phyloP scores from a whole-genome alignment of 208 protist species.

The Vickermania spadyakhi region DNA sequence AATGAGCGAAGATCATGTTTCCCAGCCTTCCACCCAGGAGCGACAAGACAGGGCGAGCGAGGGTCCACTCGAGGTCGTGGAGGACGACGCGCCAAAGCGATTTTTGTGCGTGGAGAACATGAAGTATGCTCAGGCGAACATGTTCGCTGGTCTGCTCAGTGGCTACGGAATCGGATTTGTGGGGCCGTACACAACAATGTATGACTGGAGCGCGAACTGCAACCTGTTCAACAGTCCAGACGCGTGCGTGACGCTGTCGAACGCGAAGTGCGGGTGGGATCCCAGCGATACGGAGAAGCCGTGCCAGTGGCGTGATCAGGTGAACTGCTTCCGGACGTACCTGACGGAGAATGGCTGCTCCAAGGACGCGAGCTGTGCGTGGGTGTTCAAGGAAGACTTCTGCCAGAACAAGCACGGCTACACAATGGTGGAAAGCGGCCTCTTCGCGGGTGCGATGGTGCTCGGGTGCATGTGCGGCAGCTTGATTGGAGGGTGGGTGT shows the following conservation, averaged over 20 bases:
- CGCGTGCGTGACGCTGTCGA: conserved; percentile 9
- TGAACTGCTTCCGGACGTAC: conserved; percentile 7
- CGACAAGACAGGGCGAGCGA: too few relatives aligned
- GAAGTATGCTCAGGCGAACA: conserved; percentile 19
- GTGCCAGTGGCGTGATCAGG: conserved; percentile 6
- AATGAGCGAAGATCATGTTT: too few relatives aligned
- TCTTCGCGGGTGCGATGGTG: conserved; percentile 24
- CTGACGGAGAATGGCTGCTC: conserved; percentile 1
- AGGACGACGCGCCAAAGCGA: neutral
- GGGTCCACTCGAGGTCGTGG: neutral
- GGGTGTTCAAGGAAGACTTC: conserved; percentile 4
- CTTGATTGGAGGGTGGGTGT: conserved; percentile 20
- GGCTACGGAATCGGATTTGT: conserved; percentile 32
- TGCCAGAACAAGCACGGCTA: conserved; percentile 12
- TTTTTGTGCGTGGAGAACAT: conserved; percentile 10
- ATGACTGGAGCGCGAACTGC: conserved; percentile 22
- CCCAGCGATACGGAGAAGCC: neutral
- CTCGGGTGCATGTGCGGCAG: conserved; percentile 19
- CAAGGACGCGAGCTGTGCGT: conserved; percentile 8
- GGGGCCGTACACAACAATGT: conserved; percentile 18
- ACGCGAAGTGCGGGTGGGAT: conserved; percentile 15
- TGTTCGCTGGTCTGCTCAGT: conserved; percentile 16
- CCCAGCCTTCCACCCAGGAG: too few relatives aligned
- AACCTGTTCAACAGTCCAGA: conserved; percentile 2
- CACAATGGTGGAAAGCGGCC: conserved; percentile 13